phyloP scores from a whole-genome alignment of 192 early-diverging fungal genomes.

The Linnemannia hyalina region DNA sequence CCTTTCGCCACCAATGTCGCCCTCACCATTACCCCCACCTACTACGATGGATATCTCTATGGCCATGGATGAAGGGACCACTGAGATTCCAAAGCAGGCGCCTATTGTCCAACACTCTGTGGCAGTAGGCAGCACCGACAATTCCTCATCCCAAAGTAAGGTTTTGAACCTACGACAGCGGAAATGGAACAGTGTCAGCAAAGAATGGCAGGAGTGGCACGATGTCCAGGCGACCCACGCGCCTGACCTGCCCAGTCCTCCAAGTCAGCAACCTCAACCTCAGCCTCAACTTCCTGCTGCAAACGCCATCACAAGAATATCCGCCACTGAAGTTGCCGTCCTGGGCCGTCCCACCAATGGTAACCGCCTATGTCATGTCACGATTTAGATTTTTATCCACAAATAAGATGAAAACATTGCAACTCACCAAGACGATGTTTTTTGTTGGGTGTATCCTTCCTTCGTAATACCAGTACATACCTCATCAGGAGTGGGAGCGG shows the following conservation, averaged over 20 bases:
- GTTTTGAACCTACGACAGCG: slow-evolving; percentile 38
- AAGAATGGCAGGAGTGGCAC: slow-evolving; percentile 57
- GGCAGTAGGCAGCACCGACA: background rate
- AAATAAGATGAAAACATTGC: background rate
- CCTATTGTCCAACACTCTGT: too few relatives aligned
- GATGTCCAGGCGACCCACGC: slow-evolving; percentile 47
- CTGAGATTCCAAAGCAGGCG: background rate
- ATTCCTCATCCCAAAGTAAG: slow-evolving; percentile 1
- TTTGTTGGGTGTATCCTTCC: slow-evolving; percentile 4
- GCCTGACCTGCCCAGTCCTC: background rate
- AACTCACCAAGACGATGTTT: background rate
- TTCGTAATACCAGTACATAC: background rate
- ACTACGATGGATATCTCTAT: slow-evolving; percentile 18
- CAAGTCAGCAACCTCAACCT: background rate
- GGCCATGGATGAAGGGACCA: slow-evolving; percentile 8
- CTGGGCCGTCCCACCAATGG: background rate
- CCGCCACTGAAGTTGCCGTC: background rate
- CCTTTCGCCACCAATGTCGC: slow-evolving; percentile 38
- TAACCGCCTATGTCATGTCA: background rate
- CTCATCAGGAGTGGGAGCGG: background rate
- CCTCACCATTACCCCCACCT: background rate
- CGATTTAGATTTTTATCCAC: background rate
- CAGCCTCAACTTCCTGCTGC: background rate
- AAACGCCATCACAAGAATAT: background rate
- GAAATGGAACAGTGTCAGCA: slow-evolving; percentile 47